Base-by-base conservation (phyloP, 345 rosid species). In the Camelina sativa region DNA sequence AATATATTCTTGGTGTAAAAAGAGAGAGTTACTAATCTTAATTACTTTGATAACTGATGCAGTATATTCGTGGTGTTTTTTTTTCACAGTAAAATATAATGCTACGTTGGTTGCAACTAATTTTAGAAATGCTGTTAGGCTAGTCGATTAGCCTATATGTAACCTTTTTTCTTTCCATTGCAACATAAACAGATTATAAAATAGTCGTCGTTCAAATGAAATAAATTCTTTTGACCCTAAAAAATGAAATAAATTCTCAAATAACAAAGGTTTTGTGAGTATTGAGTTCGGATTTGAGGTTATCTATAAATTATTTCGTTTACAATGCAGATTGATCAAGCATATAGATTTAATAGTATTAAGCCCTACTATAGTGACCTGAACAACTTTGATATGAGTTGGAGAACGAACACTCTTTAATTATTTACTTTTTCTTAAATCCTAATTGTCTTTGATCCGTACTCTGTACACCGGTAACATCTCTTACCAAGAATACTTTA, bases 1-100 rank as follows among this genome's bases (percentile, higher is more conserved):
- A 43, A 40, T 54, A 20, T 73, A 63, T 30, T 41, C 44, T 73
- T 55, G 38, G 47, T 54, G 41, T 46, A 10, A 37, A 28, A 37
- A 37, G 41, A 37, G 41, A 37, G 4, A 37, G 41, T 37, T 37
- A 9, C 37, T 8, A 37, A 9, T 9, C 4, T 37, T 11, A 37
- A 37, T 37, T 37, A 37, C 40, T 37, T 37, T 37, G 35, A 32
- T 32, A 32, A 6, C 8, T 38, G 41, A 38, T 38, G 30, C 30
- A 28, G 30, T 25, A 37, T 37, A 9, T 38, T 9, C 43, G 10
- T 38, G 43, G 43, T 38, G 41, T 16, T 25, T 16, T 17, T 62
- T 25, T 25, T 25, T 2, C 28, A 12, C 43, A 25, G 56, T 32
- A 12, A 47, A 9, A 28, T 19, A 71, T 61, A 51, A 28, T 62